Conservation (phyloP, 331 rosid genomes). For the Pyrus hybrid region DNA sequence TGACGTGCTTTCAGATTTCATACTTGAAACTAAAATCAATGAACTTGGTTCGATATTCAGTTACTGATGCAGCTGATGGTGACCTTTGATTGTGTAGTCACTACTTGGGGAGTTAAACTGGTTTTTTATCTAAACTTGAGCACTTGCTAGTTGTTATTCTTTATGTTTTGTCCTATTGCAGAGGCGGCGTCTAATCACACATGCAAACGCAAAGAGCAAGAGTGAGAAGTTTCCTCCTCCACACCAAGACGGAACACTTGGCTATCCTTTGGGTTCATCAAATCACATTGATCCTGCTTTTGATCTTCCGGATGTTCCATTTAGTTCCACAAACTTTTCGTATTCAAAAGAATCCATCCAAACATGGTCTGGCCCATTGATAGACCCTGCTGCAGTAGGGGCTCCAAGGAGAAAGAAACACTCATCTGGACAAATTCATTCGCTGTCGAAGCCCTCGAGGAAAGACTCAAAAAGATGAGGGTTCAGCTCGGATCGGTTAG, state of each 20-base stretch:
- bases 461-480: conserved; percentile 36
- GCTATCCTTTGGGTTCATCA: conserved; percentile 82
- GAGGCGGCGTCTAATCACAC: conserved; percentile 90
- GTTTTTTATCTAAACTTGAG: neutral
- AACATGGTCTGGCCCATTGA: conserved; percentile 97
- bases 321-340: conserved; percentile 74
- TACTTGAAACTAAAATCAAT: neutral
- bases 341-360: conserved; percentile 65
- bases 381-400: conserved; percentile 50
- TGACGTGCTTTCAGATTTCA: neutral
- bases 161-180: conserved; percentile 23
- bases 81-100: neutral
- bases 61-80: neutral
- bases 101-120: neutral
- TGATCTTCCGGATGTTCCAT: conserved; percentile 87
- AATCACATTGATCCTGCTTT: conserved; percentile 81
- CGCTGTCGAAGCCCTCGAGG: conserved; percentile 47
- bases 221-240: conserved; percentile 99
- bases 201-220: conserved; percentile 97
- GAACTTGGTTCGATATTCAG: neutral
- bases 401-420: conserved; percentile 50
- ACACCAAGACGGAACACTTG: conserved; percentile 97
- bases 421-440: conserved; percentile 44
- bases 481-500: conserved; percentile 21
- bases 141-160: neutral